A percentile compares a stretch with the other conserved stretches of the same genome.
phyloP scores from a whole-genome alignment of 768 basidiomycete genomes.

The Termitomyces sp. region DNA sequence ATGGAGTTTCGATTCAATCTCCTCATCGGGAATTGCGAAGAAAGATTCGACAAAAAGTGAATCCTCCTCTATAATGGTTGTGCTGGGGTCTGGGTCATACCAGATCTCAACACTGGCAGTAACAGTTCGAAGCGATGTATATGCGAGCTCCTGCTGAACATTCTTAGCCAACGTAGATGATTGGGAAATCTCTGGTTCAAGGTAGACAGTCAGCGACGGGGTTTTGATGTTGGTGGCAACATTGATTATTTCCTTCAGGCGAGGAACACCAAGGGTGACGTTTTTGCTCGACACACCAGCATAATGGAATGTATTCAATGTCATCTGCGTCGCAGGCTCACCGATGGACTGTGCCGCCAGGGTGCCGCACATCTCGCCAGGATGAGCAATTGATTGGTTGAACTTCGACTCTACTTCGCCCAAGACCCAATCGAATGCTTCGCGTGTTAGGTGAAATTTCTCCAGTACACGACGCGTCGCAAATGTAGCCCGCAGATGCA shows the following conservation, averaged over 20 bases:
- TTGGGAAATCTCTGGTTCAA: conserved; percentile 62
- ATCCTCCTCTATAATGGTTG: conserved; percentile 96
- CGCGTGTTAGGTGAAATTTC: conserved; percentile 78
- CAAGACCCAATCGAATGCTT: conserved; percentile 97
- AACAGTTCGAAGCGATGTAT: conserved; percentile 89
- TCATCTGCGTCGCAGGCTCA: conserved; percentile 99
- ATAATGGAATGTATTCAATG: conserved; percentile 99
- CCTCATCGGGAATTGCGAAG: conserved; percentile 99
- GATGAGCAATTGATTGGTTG: conserved; percentile 86
- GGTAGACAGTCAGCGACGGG: conserved; percentile 90
- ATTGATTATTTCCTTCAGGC: conserved; percentile 98
- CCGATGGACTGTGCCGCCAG: conserved; percentile 98
- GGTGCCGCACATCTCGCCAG: conserved; percentile 99
- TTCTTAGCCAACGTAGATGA: conserved; percentile 69
- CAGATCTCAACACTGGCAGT: conserved; percentile 96
- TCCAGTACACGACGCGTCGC: conserved; percentile 85
- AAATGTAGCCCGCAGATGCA: conserved; percentile 88
- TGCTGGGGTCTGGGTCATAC: conserved; percentile 90
- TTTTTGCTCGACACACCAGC: conserved; percentile 99
- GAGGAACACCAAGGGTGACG: conserved; percentile 98
- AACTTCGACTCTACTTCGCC: conserved; percentile 96
- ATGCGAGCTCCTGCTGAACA: conserved; percentile 90
- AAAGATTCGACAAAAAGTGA: conserved; percentile 94
- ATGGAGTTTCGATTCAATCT: conserved; percentile 85
- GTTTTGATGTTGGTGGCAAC: conserved; percentile 99